phyloP scores from a whole-genome alignment of 768 basidiomycete species.

The Lactarius vividus region DNA sequence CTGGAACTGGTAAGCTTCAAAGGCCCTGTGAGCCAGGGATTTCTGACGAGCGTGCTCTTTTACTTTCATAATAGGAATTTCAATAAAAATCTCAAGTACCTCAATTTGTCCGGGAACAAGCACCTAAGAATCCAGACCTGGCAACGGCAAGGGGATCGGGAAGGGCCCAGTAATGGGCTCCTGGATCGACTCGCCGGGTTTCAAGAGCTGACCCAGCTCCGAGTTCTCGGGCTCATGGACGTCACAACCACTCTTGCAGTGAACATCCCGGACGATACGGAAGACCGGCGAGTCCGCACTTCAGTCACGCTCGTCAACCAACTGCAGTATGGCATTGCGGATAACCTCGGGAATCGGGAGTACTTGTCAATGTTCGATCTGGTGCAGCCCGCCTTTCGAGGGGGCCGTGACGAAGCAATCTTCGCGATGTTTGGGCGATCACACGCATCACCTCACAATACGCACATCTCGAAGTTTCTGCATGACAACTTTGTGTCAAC shows the following conservation, averaged over 20 bases:
- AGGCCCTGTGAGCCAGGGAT: not conserved
- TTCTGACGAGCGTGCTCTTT: not conserved
- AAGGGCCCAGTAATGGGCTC: constrained; percentile 28
- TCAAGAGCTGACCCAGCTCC: constrained; percentile 77
- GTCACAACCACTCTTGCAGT: constrained; percentile 65
- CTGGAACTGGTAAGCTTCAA: constrained; percentile 88
- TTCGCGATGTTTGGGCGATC: constrained; percentile 95
- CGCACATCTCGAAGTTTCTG: constrained; percentile 75
- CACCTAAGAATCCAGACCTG: constrained; percentile 92
- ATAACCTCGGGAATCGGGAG: constrained; percentile 78
- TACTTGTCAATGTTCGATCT: constrained; percentile 89
- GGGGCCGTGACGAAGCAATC: constrained; percentile 73
- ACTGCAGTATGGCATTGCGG: constrained; percentile 96
- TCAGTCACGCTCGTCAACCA: constrained; percentile 84
- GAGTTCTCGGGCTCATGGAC: constrained; percentile 96
- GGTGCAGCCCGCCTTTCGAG: constrained; percentile 82
- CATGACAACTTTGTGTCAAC: constrained; percentile 73
- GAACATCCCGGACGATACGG: constrained; percentile 75
- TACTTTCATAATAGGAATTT: constrained; percentile 69
- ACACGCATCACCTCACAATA: constrained; percentile 56
- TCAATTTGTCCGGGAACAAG: constrained; percentile 97
- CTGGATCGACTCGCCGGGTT: constrained; percentile 66
- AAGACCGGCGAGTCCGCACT: constrained; percentile 88
- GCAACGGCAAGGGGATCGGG: constrained; percentile 36
- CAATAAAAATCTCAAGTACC: constrained; percentile 88